These are phyloP conservation scores for Musa schizocarpa DNA, from an alignment of 176 grass and related monocot species.

Conservation along the genomic window DNA sequence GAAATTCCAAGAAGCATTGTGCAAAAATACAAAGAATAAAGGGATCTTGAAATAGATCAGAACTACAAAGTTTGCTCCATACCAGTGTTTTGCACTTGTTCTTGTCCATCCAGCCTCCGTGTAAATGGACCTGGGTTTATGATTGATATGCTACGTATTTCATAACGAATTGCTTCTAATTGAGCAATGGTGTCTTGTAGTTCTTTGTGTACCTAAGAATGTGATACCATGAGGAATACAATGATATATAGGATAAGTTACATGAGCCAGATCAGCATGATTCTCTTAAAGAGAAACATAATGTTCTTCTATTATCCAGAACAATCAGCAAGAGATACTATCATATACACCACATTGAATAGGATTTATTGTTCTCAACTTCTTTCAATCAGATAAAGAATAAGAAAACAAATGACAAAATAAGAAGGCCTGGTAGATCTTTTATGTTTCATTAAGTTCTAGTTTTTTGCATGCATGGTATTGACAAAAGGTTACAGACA, in stretches of 20 bases:
- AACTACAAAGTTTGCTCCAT: neutral
- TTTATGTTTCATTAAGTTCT: neutral
- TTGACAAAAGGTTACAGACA: neutral
- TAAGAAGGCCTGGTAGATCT: neutral
- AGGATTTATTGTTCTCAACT: too few relatives aligned
- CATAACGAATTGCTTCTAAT: constrained; percentile 77
- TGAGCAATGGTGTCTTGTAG: constrained; percentile 82
- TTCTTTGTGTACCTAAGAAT: constrained; percentile 70
- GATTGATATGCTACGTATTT: constrained; percentile 69
- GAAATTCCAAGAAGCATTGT: constrained; percentile 9
- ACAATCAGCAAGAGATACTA: too few relatives aligned
- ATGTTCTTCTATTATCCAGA: too few relatives aligned
- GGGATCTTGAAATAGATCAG: neutral
- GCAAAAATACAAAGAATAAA: neutral
- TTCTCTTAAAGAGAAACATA: too few relatives aligned
- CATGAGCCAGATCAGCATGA: neutral
- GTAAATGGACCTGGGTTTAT: constrained; percentile 51
- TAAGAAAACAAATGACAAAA: too few relatives aligned
- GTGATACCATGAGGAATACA: neutral
- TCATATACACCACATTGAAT: too few relatives aligned
- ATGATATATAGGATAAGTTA: neutral
- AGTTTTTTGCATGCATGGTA: neutral
- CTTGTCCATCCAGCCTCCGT: constrained; percentile 26
- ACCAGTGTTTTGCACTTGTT: constrained; percentile 2
- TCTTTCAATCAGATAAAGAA: too few relatives aligned